Percentiles rank a stretch among this genome's conserved stretches.
Conservation (phyloP, 306 rosid species). For the Hippophae gyantsensis region DNA sequence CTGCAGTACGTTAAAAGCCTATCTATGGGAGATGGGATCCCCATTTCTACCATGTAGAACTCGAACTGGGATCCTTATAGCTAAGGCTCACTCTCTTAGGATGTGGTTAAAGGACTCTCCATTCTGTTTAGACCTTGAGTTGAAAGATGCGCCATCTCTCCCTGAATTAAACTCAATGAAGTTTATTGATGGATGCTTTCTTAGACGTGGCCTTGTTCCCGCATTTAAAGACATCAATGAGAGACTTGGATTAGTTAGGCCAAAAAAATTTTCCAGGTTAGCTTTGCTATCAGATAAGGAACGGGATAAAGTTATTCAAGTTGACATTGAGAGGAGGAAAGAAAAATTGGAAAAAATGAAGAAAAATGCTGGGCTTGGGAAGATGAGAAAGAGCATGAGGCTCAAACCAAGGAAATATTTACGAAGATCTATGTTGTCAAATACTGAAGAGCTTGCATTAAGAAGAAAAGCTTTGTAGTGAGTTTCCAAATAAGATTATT, state of each 20-base stretch:
- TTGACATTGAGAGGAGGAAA: slow-evolving; percentile 60
- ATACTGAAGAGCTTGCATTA: slow-evolving; percentile 21
- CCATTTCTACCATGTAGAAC: slow-evolving; percentile 90
- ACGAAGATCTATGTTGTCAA: slow-evolving; percentile 24
- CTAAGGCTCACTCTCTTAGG: slow-evolving; percentile 90
- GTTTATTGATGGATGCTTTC: slow-evolving; percentile 72
- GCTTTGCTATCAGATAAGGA: slow-evolving; percentile 78
- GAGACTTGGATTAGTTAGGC: slow-evolving; percentile 69
- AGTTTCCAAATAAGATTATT: neutral
- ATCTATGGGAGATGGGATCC: slow-evolving; percentile 97
- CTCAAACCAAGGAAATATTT: slow-evolving; percentile 33
- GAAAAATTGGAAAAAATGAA: slow-evolving; percentile 67
- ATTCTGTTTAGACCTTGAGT: slow-evolving; percentile 85
- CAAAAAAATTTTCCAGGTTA: slow-evolving; percentile 80
- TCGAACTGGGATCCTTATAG: slow-evolving; percentile 69
- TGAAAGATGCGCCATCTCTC: slow-evolving; percentile 57
- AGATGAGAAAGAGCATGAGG: slow-evolving; percentile 34
- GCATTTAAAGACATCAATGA: slow-evolving; percentile 73
- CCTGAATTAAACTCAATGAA: slow-evolving; percentile 67
- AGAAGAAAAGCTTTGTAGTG: slow-evolving; percentile 5
- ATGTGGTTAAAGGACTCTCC: slow-evolving; percentile 98
- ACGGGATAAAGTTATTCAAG: slow-evolving; percentile 55
- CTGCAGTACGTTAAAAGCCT: slow-evolving; percentile 63
- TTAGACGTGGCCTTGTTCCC: slow-evolving; percentile 81
- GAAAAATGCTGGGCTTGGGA: slow-evolving; percentile 33